These are phyloP conservation scores for Andrographis paniculata DNA, from an alignment of 305 asterid species.

Conservation along the genomic window DNA sequence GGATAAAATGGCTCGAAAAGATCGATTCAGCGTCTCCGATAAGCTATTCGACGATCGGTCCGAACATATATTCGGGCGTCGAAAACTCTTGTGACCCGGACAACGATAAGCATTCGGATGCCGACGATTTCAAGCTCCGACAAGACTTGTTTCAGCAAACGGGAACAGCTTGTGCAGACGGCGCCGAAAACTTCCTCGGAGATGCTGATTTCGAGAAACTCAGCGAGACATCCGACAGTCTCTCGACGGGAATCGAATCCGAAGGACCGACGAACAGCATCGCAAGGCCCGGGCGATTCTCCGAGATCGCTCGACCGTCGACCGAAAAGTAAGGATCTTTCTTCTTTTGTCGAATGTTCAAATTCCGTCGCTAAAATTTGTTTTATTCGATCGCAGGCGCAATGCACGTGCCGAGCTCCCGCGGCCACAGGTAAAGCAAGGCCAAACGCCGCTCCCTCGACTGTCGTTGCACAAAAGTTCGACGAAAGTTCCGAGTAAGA, in stretches of 20 bases:
- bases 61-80: slow-evolving; percentile 21
- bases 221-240: slow-evolving; percentile 93
- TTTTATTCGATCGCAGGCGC: not conserved
- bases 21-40: slow-evolving; percentile 43
- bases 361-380: not conserved
- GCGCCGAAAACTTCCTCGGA: slow-evolving; percentile 25
- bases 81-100: slow-evolving; percentile 25
- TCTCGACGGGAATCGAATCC: slow-evolving; percentile 86
- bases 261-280: slow-evolving; percentile 71
- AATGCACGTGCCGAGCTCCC: too few species aligned
- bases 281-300: slow-evolving; percentile 69
- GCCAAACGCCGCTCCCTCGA: too few species aligned
- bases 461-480: too few species aligned
- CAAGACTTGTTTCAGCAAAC: slow-evolving; percentile 67
- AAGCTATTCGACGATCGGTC: slow-evolving; percentile 42
- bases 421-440: too few species aligned
- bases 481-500: too few species aligned
- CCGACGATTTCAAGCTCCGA: slow-evolving; percentile 68
- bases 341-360: slow-evolving; percentile 2
- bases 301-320: slow-evolving; percentile 49
- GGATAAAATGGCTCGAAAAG: slow-evolving; percentile 42
- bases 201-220: slow-evolving; percentile 52
- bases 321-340: slow-evolving; percentile 52
- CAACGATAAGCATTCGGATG: slow-evolving; percentile 78
- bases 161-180: slow-evolving; percentile 40